Conservation (phyloP, 2,329 filamentous ascomycete species). For the Aspergillus pseudoglaucus region DNA sequence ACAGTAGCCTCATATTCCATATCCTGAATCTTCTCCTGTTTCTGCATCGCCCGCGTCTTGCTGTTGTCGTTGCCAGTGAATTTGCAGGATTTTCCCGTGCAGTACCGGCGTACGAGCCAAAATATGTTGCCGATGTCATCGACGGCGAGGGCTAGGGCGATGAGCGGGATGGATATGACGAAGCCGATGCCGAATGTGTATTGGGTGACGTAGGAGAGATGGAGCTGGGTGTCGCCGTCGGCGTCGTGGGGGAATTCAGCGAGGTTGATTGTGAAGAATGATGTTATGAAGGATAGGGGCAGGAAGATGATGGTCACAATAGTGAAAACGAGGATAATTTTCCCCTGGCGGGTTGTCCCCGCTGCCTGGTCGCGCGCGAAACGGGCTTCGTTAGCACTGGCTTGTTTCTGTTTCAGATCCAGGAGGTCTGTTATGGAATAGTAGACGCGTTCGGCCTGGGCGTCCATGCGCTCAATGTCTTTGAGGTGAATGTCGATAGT, state of each 20-base stretch:
- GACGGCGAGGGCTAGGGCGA: constrained; percentile 41
- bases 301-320: constrained; percentile 55
- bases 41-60: not conserved
- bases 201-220: constrained; percentile 46
- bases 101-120: not conserved
- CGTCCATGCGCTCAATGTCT: constrained; percentile 59
- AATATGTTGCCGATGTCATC: constrained; percentile 34
- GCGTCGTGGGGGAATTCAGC: constrained; percentile 38
- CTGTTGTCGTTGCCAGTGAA: not conserved
- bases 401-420: constrained; percentile 63
- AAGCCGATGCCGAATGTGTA: constrained; percentile 53
- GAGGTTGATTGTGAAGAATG: constrained; percentile 52
- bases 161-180: constrained; percentile 47
- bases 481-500: constrained; percentile 52
- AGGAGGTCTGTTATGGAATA: constrained; percentile 55
- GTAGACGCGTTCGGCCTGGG: constrained; percentile 56
- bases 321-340: constrained; percentile 55
- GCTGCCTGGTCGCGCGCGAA: constrained; percentile 53
- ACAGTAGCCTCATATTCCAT: constrained; percentile 18
- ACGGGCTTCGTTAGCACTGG: constrained; percentile 60
- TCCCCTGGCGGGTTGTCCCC: constrained; percentile 52
- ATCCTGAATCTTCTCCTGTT: constrained; percentile 11
- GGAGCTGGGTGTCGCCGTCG: constrained; percentile 30
- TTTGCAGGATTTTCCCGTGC: not conserved
- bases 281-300: constrained; percentile 50